Evolutionary conservation across 2,329 filamentous ascomycete species (phyloP).

Genomic region (Talaromyces atroroseus): DNA sequence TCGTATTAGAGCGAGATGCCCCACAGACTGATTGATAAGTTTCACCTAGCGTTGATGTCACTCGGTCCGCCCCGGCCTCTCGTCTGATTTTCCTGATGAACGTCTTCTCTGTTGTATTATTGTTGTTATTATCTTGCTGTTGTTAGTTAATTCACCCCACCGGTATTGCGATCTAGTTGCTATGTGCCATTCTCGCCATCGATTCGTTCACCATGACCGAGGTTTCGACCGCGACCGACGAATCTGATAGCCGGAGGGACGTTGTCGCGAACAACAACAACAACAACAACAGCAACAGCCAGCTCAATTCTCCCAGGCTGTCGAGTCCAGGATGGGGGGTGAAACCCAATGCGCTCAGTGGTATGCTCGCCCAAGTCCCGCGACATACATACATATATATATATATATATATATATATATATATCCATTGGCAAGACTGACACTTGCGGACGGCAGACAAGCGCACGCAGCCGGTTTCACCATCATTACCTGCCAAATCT

Average conservation of each 20-base stretch:
- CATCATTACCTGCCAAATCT: constrained; percentile 21
- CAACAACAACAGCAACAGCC: constrained; percentile 17
- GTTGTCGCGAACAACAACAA: no score
- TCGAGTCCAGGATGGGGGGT: constrained; percentile 1
- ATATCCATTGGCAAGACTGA: no score
- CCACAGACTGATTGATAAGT: no score
- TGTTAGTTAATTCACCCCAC: not conserved
- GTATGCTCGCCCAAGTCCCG: not conserved
- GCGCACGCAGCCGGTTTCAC: constrained; percentile 15
- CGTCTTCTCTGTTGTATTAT: not conserved
- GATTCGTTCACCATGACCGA: constrained; percentile 25
- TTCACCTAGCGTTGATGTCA: no score
- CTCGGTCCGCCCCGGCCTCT: no score
- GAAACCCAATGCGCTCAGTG: not conserved
- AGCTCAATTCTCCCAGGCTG: constrained; percentile 23
- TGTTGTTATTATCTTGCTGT: not conserved
- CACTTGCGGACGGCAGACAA: no score
- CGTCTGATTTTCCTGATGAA: no score
- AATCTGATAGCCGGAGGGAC: constrained; percentile 14
- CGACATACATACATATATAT: no score
- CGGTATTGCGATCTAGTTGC: not conserved
- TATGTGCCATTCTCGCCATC: constrained; percentile 9
- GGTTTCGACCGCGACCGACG: constrained; percentile 24
- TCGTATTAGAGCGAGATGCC: no score
- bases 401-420: no score